Evolutionary conservation across 2,329 filamentous ascomycete genomes (phyloP).

Genomic region (Sphaerostilbella broomeana): DNA sequence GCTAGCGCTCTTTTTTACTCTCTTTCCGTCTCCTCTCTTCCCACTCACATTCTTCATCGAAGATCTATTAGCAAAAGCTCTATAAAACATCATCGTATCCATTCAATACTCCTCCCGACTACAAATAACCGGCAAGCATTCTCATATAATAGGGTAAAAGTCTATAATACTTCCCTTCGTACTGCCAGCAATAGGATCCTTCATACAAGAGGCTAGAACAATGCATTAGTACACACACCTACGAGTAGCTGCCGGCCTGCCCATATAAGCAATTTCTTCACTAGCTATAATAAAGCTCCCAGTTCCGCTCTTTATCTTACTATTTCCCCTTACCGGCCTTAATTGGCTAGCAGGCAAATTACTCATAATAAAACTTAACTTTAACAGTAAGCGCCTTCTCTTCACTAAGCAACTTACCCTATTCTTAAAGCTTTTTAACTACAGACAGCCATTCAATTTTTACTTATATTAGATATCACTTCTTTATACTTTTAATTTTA

Average conservation of each 20-base stretch:
- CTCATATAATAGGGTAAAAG: constrained; percentile 31
- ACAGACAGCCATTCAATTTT: constrained; percentile 12
- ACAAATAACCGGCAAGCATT: constrained; percentile 15
- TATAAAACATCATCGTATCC: constrained; percentile 13
- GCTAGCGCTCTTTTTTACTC: background rate
- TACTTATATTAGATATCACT: background rate
- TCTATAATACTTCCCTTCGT: constrained; percentile 6
- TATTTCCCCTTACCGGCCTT: constrained; percentile 4
- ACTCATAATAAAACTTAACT: constrained; percentile 5
- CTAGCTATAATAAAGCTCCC: constrained; percentile 11
- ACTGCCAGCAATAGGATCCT: constrained; percentile 12
- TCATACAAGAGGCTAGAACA: constrained; percentile 10
- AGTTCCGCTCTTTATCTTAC: constrained; percentile 9
- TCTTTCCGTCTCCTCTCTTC: constrained; percentile 11
- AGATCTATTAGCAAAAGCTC: constrained; percentile 9
- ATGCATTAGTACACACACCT: constrained; percentile 10
- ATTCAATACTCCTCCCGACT: constrained; percentile 10
- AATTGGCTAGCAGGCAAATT: background rate
- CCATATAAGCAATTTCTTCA: constrained; percentile 5
- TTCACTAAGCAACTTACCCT: constrained; percentile 10
- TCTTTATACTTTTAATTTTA: background rate
- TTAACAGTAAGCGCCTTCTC: constrained; percentile 4
- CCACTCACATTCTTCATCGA: constrained; percentile 12
- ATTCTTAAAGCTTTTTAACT: constrained; percentile 5
- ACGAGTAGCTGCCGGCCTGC: constrained; percentile 7